Evolutionary conservation across 495 filamentous ascomycete genomes (phyloP).

Genomic region (Tuber aestivum): DNA sequence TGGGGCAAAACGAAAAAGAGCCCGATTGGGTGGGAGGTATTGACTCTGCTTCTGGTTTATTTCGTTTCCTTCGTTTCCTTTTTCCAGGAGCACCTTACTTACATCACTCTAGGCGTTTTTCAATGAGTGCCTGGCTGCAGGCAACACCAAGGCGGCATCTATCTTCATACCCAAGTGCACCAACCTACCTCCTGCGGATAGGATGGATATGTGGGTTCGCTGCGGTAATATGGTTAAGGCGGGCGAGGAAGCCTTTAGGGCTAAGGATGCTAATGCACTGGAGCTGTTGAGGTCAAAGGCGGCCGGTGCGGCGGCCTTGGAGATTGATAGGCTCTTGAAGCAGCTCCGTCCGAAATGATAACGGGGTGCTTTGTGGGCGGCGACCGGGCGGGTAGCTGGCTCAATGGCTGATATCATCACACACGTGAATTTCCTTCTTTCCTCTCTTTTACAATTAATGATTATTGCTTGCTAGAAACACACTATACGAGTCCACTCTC

Average conservation of each 20-base stretch:
- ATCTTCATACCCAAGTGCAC: constrained; percentile 84
- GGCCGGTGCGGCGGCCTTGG: constrained; percentile 24
- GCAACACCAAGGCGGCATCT: constrained; percentile 80
- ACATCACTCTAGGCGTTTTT: constrained; percentile 65
- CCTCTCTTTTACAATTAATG: neutral
- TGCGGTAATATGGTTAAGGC: constrained; percentile 87
- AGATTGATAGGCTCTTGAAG: constrained; percentile 39
- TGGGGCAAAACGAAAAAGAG: constrained; percentile 64
- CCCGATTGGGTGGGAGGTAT: constrained; percentile 94
- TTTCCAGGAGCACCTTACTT: constrained; percentile 30
- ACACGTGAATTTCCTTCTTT: neutral
- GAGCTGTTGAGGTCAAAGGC: constrained; percentile 34
- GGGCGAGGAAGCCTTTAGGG: constrained; percentile 80
- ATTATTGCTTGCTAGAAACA: neutral
- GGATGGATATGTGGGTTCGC: constrained; percentile 91
- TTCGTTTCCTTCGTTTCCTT: neutral
- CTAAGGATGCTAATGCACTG: constrained; percentile 62
- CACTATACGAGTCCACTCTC: neutral
- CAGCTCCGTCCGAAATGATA: constrained; percentile 29
- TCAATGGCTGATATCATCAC: neutral
- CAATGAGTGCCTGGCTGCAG: constrained; percentile 78
- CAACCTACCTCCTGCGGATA: constrained; percentile 51
- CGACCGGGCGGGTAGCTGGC: neutral
- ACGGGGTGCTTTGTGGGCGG: neutral
- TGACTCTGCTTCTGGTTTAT: constrained; percentile 7